Evolutionary conservation across 2,329 filamentous ascomycete genomes (phyloP).

Genomic region (Ophiostoma perfectum): DNA sequence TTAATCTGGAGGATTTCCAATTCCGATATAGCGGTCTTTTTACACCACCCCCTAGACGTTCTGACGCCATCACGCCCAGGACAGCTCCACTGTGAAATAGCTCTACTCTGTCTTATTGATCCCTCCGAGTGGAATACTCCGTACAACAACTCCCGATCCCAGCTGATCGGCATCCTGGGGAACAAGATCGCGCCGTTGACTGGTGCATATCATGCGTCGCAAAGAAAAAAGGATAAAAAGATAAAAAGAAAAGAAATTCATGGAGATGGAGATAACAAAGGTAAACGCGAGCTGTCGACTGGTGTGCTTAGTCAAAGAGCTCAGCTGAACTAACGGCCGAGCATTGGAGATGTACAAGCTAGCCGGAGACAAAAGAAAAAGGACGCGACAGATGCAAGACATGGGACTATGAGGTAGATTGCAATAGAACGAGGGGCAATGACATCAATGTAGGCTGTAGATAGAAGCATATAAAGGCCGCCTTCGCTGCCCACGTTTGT

Average conservation of each 20-base stretch:
- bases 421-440: slow-evolving; percentile 1
- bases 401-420: not conserved
- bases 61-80: not conserved
- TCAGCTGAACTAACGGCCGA: not conserved
- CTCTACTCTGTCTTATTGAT: not conserved
- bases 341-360: not conserved
- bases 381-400: not conserved
- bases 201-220: not conserved
- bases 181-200: not conserved
- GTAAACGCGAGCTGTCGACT: not conserved
- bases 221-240: not conserved
- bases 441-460: not conserved
- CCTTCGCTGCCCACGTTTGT: not conserved
- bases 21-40: not conserved
- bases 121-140: not conserved
- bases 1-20: not conserved
- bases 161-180: slow-evolving; percentile 2
- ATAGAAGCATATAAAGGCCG: not conserved
- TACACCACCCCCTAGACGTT: not conserved
- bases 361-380: slow-evolving; percentile 9
- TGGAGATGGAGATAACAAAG: not conserved
- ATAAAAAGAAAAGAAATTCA: not conserved
- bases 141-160: not conserved
- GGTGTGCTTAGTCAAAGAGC: not conserved
- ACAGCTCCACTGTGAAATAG: slow-evolving; percentile 1